Percentiles rank a stretch among this genome's conserved stretches.
These are phyloP conservation scores for Pholiota microspora DNA, from an alignment of 768 basidiomycete species.

Conservation along the genomic window DNA sequence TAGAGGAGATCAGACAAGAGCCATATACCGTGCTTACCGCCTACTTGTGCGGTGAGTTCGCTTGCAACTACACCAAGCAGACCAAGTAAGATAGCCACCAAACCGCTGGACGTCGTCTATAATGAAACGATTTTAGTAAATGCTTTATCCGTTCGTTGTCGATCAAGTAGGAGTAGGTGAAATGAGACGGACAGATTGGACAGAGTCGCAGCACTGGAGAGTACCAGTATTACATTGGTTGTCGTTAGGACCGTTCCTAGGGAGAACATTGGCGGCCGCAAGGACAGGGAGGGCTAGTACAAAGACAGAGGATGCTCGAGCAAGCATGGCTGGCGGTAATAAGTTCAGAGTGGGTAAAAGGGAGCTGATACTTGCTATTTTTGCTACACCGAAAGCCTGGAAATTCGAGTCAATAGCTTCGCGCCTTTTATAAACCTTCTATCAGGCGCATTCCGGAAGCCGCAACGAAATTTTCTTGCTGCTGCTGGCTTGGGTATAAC, in stretches of 20 bases:
- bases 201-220: slow-evolving; percentile 27
- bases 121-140: neutral
- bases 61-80: slow-evolving; percentile 25
- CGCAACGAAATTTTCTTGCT: too few relatives aligned
- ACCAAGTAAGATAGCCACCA: slow-evolving; percentile 17
- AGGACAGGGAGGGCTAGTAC: slow-evolving; percentile 23
- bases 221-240: slow-evolving; percentile 26
- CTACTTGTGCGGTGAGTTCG: slow-evolving; percentile 17
- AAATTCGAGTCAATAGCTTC: neutral
- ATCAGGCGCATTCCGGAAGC: too few relatives aligned
- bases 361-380: neutral
- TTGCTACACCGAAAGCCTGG: neutral
- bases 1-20: neutral
- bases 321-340: slow-evolving; percentile 16
- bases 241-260: slow-evolving; percentile 11
- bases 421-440: neutral
- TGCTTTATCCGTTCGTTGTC: too few relatives aligned
- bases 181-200: slow-evolving; percentile 15
- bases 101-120: slow-evolving; percentile 14
- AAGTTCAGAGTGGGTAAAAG: neutral
- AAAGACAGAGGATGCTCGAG: slow-evolving; percentile 14
- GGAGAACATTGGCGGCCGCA: slow-evolving; percentile 20
- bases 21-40: slow-evolving; percentile 12
- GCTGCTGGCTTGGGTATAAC: too few relatives aligned
- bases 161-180: too few relatives aligned